These are phyloP conservation scores for Talaromyces adpressus DNA, from an alignment of 495 filamentous ascomycete species.

Conservation along the genomic window DNA sequence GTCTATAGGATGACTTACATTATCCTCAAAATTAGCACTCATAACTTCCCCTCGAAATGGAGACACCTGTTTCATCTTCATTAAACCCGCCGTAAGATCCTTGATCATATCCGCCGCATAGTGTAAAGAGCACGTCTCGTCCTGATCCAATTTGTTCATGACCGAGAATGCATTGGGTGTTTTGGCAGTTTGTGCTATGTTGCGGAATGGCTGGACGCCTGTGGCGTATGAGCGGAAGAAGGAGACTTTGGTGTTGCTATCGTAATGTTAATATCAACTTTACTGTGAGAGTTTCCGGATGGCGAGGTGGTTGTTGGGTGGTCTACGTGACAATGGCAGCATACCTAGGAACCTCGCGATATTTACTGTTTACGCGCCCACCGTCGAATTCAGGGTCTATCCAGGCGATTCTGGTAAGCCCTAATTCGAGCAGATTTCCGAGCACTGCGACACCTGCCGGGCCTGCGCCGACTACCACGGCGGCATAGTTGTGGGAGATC, in stretches of 20 bases:
- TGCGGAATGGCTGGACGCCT: conserved; percentile 40
- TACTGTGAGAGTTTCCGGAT: neutral
- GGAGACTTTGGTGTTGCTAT: conserved; percentile 44
- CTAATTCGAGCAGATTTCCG: conserved; percentile 47
- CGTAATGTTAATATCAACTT: neutral
- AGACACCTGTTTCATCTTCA: conserved; percentile 37
- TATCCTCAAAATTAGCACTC: conserved; percentile 27
- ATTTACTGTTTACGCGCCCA: conserved; percentile 45
- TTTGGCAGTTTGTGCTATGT: conserved; percentile 36
- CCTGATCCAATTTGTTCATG: conserved; percentile 46
- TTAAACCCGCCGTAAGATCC: conserved; percentile 41
- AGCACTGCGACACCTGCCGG: conserved; percentile 50
- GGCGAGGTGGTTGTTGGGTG: neutral
- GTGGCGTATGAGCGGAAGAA: conserved; percentile 45
- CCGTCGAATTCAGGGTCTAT: conserved; percentile 46
- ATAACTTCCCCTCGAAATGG: conserved; percentile 34
- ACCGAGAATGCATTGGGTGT: conserved; percentile 44
- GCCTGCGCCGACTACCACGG: conserved; percentile 51
- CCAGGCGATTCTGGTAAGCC: conserved; percentile 40
- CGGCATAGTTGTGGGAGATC: conserved; percentile 32
- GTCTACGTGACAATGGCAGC: neutral
- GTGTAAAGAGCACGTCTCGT: conserved; percentile 45
- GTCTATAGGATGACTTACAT: conserved; percentile 7
- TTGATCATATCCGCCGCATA: conserved; percentile 48
- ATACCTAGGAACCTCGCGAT: conserved; percentile 51